phyloP scores from a whole-genome alignment of 192 early-diverging fungal species.

The Chytriomyces hyalinus region DNA sequence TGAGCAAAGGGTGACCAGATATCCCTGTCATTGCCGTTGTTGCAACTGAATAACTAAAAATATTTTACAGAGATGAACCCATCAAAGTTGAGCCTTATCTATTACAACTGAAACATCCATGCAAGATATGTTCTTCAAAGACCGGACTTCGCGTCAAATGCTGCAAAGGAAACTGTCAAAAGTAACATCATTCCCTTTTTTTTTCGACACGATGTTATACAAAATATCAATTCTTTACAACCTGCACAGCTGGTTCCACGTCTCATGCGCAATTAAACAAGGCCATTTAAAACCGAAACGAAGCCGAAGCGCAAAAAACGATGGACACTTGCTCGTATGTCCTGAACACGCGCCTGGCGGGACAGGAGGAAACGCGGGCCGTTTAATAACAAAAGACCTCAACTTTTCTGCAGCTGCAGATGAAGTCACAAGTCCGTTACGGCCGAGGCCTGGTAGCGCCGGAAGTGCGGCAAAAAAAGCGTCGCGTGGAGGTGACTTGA shows the following conservation, averaged over 20 bases:
- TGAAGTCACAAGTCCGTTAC: background rate
- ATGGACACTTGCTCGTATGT: background rate
- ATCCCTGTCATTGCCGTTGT: background rate
- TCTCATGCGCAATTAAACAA: slow-evolving; percentile 20
- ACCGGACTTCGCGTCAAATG: slow-evolving; percentile 18
- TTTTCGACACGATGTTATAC: background rate
- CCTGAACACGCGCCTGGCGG: background rate
- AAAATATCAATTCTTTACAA: background rate
- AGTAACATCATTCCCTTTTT: background rate
- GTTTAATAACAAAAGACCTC: no score
- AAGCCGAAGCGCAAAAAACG: background rate
- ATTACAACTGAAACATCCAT: slow-evolving; percentile 6
- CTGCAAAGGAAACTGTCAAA: background rate
- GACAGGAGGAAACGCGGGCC: no score
- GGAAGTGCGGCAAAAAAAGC: slow-evolving; percentile 1
- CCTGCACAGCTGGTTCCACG: background rate
- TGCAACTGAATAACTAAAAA: background rate
- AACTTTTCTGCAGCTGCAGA: no score
- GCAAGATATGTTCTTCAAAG: slow-evolving; percentile 2
- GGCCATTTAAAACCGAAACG: slow-evolving; percentile 7
- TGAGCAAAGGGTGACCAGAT: background rate
- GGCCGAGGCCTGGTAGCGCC: background rate
- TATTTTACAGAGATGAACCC: slow-evolving; percentile 15
- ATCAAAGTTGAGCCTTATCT: slow-evolving; percentile 15
- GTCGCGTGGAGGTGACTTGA: slow-evolving; percentile 5